Evolutionary conservation across 129 eudicot species (phyloP).

Genomic region (Helichrysum umbraculigerum): DNA sequence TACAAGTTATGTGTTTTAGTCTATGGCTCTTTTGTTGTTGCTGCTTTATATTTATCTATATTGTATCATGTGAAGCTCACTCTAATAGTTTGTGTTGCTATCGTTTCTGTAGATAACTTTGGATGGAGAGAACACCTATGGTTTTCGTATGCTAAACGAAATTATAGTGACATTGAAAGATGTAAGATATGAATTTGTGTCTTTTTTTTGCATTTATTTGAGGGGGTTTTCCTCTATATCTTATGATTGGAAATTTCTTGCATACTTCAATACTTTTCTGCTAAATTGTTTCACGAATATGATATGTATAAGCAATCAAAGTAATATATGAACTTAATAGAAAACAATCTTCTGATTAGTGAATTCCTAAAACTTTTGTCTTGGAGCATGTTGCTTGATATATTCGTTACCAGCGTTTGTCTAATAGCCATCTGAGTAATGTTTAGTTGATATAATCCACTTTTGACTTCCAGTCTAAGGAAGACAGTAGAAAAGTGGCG

Average conservation of each 20-base stretch:
- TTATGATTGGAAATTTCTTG: slow-evolving; percentile 7
- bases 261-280: not conserved
- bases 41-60: not conserved
- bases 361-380: slow-evolving; percentile 13
- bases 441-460: not conserved
- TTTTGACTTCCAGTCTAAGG: slow-evolving; percentile 57
- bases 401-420: too few relatives aligned
- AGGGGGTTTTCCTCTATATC: slow-evolving; percentile 3
- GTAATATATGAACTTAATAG: not conserved
- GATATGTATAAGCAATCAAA: not conserved
- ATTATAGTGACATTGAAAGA: slow-evolving; percentile 78
- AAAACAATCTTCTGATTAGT: not conserved
- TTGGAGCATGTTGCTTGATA: not conserved
- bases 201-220: not conserved
- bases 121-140: slow-evolving; percentile 69
- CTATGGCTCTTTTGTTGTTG: not conserved
- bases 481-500: slow-evolving; percentile 80
- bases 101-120: slow-evolving; percentile 48
- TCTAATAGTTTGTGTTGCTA: slow-evolving; percentile 18
- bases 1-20: not conserved
- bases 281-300: slow-evolving; percentile 9
- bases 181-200: slow-evolving; percentile 54
- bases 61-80: slow-evolving; percentile 15
- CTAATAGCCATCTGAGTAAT: not conserved
- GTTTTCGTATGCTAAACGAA: slow-evolving; percentile 88